These are phyloP conservation scores for Saccharomyces cerevisiae DNA, from an alignment of 805 yeast species.

Conservation along the genomic window DNA sequence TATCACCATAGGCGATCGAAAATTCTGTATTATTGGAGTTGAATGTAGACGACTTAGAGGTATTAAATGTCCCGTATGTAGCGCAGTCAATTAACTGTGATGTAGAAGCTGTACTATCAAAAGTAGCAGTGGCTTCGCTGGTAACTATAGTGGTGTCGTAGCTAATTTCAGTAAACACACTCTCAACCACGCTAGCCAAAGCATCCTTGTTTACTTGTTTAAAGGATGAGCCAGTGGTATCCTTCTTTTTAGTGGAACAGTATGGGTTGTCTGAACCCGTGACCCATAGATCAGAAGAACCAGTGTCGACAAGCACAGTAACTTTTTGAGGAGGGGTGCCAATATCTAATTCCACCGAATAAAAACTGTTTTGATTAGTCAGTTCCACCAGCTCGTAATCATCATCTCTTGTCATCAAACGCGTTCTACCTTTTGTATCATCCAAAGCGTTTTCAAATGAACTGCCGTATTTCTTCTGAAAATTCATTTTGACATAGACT, in stretches of 20 bases:
- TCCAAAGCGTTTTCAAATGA: slow-evolving; percentile 5
- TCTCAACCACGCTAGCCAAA: background rate
- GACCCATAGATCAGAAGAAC: slow-evolving; percentile 44
- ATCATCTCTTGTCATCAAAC: slow-evolving; percentile 8
- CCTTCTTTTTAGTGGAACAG: slow-evolving; percentile 9
- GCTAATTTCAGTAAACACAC: background rate
- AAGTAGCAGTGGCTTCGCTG: background rate
- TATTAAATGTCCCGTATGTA: slow-evolving; percentile 35
- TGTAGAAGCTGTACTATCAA: background rate
- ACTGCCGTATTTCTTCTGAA: slow-evolving; percentile 17
- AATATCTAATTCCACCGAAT: slow-evolving; percentile 33
- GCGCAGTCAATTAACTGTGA: slow-evolving; percentile 26
- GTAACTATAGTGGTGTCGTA: background rate
- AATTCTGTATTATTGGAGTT: slow-evolving; percentile 31
- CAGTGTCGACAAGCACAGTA: slow-evolving; percentile 40
- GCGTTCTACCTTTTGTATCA: background rate
- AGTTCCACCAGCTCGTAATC: slow-evolving; percentile 14
- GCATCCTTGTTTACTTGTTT: background rate
- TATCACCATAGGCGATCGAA: slow-evolving; percentile 44
- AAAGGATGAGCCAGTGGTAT: background rate
- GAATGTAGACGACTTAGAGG: slow-evolving; percentile 30
- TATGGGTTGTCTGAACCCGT: slow-evolving; percentile 31
- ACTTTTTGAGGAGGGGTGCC: slow-evolving; percentile 40
- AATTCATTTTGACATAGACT: slow-evolving; percentile 11
- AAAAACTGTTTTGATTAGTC: slow-evolving; percentile 36